These are phyloP conservation scores for Metschnikowia bowlesiae DNA, from an alignment of 805 yeast species.

Conservation along the genomic window DNA sequence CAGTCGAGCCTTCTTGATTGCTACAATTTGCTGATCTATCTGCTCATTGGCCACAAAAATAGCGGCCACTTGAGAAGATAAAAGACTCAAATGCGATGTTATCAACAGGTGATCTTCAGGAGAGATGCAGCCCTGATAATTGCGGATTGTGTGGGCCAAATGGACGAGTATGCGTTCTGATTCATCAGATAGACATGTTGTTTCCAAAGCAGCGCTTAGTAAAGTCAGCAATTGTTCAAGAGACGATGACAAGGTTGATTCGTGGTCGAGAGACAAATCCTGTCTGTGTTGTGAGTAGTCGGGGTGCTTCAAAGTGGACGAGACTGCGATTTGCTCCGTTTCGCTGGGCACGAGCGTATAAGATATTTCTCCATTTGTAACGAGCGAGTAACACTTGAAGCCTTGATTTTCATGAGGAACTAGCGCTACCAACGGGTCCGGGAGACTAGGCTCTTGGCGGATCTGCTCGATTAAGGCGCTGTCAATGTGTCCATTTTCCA, in stretches of 20 bases:
- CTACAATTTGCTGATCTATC: slow-evolving; percentile 6
- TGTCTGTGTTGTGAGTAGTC: slow-evolving; percentile 19
- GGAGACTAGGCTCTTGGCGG: background rate
- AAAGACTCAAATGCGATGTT: slow-evolving; percentile 25
- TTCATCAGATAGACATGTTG: background rate
- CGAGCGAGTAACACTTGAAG: slow-evolving; percentile 6
- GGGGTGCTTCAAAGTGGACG: slow-evolving; percentile 27
- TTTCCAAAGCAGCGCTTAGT: slow-evolving; percentile 19
- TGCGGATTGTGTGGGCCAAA: slow-evolving; percentile 22
- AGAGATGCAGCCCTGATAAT: slow-evolving; percentile 10
- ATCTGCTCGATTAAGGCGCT: slow-evolving; percentile 11
- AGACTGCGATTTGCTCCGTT: slow-evolving; percentile 30
- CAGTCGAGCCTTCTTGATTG: slow-evolving; percentile 3
- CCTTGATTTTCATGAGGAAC: slow-evolving; percentile 2
- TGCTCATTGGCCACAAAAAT: slow-evolving; percentile 11
- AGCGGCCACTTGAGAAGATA: slow-evolving; percentile 27
- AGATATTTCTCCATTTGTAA: slow-evolving; percentile 7
- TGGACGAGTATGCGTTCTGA: slow-evolving; percentile 21
- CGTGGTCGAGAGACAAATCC: slow-evolving; percentile 8
- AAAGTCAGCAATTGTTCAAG: slow-evolving; percentile 22
- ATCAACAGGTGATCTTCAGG: slow-evolving; percentile 16
- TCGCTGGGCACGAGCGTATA: slow-evolving; percentile 24
- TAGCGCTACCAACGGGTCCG: slow-evolving; percentile 9
- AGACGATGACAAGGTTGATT: slow-evolving; percentile 11
- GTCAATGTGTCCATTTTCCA: background rate